Conservation (phyloP, 2,329 filamentous ascomycete genomes). For the Diaporthe sp. region DNA sequence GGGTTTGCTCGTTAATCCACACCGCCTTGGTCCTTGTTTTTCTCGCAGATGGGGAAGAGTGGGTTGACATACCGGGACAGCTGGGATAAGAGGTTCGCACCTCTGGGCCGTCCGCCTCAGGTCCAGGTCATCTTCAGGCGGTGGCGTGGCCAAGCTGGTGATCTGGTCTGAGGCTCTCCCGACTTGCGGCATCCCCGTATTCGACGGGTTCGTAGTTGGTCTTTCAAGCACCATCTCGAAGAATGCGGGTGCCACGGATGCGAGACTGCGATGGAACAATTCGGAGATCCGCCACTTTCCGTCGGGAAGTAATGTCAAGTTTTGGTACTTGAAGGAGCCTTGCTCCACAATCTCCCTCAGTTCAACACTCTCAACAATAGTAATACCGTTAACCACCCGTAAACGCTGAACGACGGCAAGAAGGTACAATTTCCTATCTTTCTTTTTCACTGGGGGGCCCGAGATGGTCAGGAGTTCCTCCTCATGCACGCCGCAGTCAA, state of each 20-base stretch:
- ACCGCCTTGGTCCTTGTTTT: not conserved
- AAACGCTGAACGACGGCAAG: slow-evolving; percentile 25
- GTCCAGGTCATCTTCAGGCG: slow-evolving; percentile 17
- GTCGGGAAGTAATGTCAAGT: slow-evolving; percentile 17
- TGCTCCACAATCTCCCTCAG: slow-evolving; percentile 27
- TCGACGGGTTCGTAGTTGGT: not conserved
- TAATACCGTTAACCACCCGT: not conserved
- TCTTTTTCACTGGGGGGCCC: slow-evolving; percentile 7
- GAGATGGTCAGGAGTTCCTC: slow-evolving; percentile 30
- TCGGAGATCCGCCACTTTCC: not conserved
- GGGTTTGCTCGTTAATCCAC: not conserved
- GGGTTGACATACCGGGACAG: slow-evolving; percentile 1
- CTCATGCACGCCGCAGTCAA: slow-evolving; percentile 19
- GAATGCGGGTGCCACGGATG: not conserved
- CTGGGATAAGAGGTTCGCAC: not conserved
- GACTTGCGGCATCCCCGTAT: not conserved
- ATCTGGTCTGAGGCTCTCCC: not conserved
- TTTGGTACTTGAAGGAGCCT: slow-evolving; percentile 26
- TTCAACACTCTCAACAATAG: not conserved
- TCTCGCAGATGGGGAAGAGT: not conserved
- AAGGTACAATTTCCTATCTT: slow-evolving; percentile 25
- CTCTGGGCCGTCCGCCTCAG: slow-evolving; percentile 1
- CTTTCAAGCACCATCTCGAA: not conserved
- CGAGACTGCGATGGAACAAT: slow-evolving; percentile 12
- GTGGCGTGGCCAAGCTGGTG: not conserved